Percentiles rank a stretch among this genome's conserved stretches.
Conservation (phyloP, 2,329 filamentous ascomycete species). For the Lasiodiplodia theobromae region DNA sequence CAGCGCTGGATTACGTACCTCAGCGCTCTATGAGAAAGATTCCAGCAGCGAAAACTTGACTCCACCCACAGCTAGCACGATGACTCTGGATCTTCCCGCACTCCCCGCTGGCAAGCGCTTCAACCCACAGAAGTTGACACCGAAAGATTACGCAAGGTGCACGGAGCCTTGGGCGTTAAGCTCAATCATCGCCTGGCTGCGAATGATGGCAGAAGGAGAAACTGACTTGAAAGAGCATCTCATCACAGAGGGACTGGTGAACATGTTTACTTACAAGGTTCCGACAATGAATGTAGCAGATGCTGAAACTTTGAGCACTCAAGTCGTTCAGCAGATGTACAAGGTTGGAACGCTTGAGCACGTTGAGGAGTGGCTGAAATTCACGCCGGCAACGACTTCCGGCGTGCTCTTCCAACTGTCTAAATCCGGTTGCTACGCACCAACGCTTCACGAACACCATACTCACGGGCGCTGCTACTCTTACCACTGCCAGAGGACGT, state of each 20-base stretch:
- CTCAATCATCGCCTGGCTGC: constrained; percentile 84
- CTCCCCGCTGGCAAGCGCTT: constrained; percentile 83
- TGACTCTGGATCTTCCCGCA: constrained; percentile 82
- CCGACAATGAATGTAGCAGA: constrained; percentile 99
- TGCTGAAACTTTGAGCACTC: constrained; percentile 82
- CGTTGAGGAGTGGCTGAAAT: constrained; percentile 98
- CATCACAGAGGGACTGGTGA: constrained; percentile 85
- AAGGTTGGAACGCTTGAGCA: constrained; percentile 77
- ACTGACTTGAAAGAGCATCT: constrained; percentile 84
- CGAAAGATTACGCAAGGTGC: constrained; percentile 83
- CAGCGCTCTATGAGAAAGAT: constrained; percentile 46
- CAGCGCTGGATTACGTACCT: constrained; percentile 48
- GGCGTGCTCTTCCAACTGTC: constrained; percentile 95
- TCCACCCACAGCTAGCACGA: constrained; percentile 52
- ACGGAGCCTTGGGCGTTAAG: constrained; percentile 92
- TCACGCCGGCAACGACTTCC: constrained; percentile 79
- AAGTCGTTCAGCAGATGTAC: constrained; percentile 82
- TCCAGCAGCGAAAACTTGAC: constrained; percentile 63
- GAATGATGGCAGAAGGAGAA: constrained; percentile 88
- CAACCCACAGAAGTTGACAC: constrained; percentile 81
- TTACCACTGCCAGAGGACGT: constrained; percentile 87
- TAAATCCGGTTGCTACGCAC: constrained; percentile 87
- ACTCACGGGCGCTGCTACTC: constrained; percentile 86
- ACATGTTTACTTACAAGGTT: constrained; percentile 91
- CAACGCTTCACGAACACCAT: constrained; percentile 75